These are phyloP conservation scores for Pseudotsuga menziesii DNA, from an alignment of 75 land plant species.

Conservation along the genomic window DNA sequence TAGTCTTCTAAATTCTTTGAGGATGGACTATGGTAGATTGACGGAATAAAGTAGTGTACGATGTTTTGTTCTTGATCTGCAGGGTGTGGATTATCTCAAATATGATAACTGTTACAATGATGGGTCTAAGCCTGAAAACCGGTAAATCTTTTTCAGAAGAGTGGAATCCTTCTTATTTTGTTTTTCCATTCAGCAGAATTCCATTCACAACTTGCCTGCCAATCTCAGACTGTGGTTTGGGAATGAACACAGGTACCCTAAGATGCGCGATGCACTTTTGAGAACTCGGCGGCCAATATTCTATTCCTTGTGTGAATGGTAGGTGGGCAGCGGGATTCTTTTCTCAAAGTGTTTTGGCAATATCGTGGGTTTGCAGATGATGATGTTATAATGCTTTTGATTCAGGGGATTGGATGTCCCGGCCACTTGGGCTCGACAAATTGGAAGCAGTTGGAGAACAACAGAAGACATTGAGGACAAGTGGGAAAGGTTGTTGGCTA, in stretches of 20 bases:
- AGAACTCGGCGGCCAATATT: constrained; percentile 70
- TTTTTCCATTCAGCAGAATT: neutral
- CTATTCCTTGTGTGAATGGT: constrained; percentile 96
- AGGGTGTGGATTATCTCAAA: constrained; percentile 93
- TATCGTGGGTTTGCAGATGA: too few relatives aligned
- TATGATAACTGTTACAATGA: constrained; percentile 82
- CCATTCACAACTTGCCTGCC: neutral
- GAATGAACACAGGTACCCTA: constrained; percentile 47
- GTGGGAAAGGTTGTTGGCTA: constrained; percentile 43
- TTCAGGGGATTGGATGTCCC: constrained; percentile 71
- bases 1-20: too few relatives aligned
- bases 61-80: neutral
- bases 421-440: constrained; percentile 59
- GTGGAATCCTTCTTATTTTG: neutral
- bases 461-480: constrained; percentile 65
- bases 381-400: neutral
- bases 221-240: too few relatives aligned
- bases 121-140: constrained; percentile 43
- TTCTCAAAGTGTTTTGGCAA: too few relatives aligned
- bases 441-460: constrained; percentile 79
- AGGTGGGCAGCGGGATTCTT: neutral
- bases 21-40: too few relatives aligned
- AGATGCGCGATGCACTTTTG: constrained; percentile 70
- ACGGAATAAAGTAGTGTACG: neutral
- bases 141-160: constrained; percentile 20